Conservation (phyloP, 106 monocot species). For the Ottelia alismoides region DNA sequence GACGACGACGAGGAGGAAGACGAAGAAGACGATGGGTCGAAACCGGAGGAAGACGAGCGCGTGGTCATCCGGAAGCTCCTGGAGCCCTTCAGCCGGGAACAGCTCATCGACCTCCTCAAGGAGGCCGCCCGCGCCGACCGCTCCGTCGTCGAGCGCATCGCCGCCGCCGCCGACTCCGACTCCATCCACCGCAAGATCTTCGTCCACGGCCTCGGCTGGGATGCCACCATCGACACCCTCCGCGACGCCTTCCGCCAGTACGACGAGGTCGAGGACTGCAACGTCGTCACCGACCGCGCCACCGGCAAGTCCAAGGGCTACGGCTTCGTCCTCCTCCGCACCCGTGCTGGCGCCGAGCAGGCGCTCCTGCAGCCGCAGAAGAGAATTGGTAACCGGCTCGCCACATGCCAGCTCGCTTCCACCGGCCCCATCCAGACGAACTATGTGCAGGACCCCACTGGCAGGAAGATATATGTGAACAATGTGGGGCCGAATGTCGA, state of each 20-base stretch:
- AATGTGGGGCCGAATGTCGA: neutral
- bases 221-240: conserved; percentile 1
- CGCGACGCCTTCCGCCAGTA: neutral
- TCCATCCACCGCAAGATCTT: too few relatives aligned
- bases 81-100: conserved; percentile 6
- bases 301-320: too few relatives aligned
- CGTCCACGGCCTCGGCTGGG: too few relatives aligned
- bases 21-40: too few relatives aligned
- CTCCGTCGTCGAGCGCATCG: conserved; percentile 7
- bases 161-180: neutral
- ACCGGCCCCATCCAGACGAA: neutral
- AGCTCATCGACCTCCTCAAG: too few relatives aligned
- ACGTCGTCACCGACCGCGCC: too few relatives aligned
- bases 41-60: neutral
- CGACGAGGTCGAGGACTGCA: conserved; percentile 6
- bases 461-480: conserved; percentile 7
- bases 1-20: too few relatives aligned
- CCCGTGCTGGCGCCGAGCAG: neutral
- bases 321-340: too few relatives aligned
- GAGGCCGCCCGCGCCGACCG: neutral
- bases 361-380: conserved; percentile 6
- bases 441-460: neutral
- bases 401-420: conserved; percentile 7
- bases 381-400: neutral
- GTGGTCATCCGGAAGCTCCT: conserved; percentile 2